A percentile compares a stretch with the other conserved stretches of the same genome.
Evolutionary conservation across 495 filamentous ascomycete genomes (phyloP).

Genomic region (Penicillium paradoxum): DNA sequence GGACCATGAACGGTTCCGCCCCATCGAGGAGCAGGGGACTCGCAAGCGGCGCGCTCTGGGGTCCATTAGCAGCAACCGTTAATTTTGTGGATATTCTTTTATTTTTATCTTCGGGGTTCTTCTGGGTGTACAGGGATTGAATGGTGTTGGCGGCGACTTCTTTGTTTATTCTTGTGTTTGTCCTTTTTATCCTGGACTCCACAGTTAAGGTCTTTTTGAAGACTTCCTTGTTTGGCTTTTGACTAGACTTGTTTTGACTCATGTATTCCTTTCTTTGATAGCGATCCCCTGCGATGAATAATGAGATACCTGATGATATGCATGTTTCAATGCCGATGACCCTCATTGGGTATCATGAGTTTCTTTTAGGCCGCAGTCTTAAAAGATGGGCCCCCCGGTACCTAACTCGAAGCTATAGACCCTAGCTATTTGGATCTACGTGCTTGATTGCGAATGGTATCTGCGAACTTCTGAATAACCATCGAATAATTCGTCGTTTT

Average conservation of each 20-base stretch:
- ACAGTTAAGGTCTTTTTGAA: background rate
- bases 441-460: background rate
- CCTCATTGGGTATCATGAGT: constrained; percentile 4
- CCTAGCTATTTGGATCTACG: too few relatives aligned
- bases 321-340: constrained; percentile 13
- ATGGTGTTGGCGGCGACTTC: constrained; percentile 20
- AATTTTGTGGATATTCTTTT: constrained; percentile 12
- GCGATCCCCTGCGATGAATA: constrained; percentile 25
- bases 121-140: constrained; percentile 21
- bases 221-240: constrained; percentile 6
- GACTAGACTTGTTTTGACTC: constrained; percentile 9
- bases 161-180: constrained; percentile 11
- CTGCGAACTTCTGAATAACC: background rate
- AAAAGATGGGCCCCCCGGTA: too few relatives aligned
- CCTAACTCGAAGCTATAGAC: background rate
- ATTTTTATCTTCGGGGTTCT: constrained; percentile 20
- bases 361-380: constrained; percentile 1
- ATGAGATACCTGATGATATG: constrained; percentile 21
- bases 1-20: constrained; percentile 59
- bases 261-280: constrained; percentile 25
- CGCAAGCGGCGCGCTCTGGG: constrained; percentile 36
- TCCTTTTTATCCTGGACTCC: background rate
- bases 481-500: background rate
- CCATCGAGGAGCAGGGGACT: constrained; percentile 17
- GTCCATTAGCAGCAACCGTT: constrained; percentile 32